These are phyloP conservation scores for Massospora cicadina DNA, from an alignment of 371 early-diverging fungal species.

Conservation along the genomic window DNA sequence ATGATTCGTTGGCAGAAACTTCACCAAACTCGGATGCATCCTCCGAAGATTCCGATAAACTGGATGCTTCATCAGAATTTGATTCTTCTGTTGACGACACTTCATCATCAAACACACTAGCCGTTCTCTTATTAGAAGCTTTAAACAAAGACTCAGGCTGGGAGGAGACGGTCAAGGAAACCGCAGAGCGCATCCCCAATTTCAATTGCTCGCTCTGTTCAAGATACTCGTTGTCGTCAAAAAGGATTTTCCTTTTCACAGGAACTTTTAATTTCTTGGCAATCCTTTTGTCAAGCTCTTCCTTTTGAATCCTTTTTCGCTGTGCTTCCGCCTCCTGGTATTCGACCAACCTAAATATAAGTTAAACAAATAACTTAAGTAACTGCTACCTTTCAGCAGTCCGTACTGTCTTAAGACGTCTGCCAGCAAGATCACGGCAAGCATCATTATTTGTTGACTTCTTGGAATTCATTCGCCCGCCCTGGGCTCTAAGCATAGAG, in stretches of 20 bases:
- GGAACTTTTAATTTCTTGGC: constrained; percentile 46
- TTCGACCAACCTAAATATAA: constrained; percentile 49
- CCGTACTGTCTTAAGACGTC: constrained; percentile 73
- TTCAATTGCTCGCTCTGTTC: constrained; percentile 50
- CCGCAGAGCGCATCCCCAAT: constrained; percentile 50
- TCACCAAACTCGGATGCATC: too few relatives aligned
- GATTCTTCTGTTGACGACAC: not conserved
- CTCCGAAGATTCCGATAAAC: too few relatives aligned
- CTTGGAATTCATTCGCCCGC: constrained; percentile 76
- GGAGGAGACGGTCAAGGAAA: constrained; percentile 14
- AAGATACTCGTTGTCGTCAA: constrained; percentile 65
- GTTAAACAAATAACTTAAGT: not conserved
- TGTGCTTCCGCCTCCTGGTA: constrained; percentile 53
- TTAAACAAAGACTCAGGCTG: not conserved
- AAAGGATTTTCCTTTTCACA: constrained; percentile 42
- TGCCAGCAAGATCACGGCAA: constrained; percentile 83
- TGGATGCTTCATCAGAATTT: not conserved
- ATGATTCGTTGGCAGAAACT: too few relatives aligned
- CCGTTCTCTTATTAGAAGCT: not conserved
- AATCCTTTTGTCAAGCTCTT: constrained; percentile 59
- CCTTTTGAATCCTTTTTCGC: constrained; percentile 41
- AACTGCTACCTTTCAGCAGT: constrained; percentile 60
- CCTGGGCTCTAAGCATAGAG: constrained; percentile 82
- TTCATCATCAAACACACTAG: constrained; percentile 6
- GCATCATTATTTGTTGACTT: constrained; percentile 84